Evolutionary conservation across 2,329 filamentous ascomycete species (phyloP).

Genomic region (Pseudogymnoascus sp.): DNA sequence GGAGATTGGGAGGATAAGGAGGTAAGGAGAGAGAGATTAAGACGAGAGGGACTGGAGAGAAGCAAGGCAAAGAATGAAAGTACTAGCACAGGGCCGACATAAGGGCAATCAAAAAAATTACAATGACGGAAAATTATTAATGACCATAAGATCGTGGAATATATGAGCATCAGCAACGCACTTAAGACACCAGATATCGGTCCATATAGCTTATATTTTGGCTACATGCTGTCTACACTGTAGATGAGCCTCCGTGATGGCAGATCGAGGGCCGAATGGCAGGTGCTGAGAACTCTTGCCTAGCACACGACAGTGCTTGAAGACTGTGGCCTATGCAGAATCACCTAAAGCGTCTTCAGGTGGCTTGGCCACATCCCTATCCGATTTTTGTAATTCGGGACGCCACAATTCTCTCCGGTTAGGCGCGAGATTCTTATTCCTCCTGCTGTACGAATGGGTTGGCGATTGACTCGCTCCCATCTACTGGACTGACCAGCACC

Average conservation of each 20-base stretch:
- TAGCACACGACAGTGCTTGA: slow-evolving; percentile 7
- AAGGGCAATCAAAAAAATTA: background rate
- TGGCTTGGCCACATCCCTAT: slow-evolving; percentile 1
- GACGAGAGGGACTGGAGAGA: slow-evolving; percentile 47
- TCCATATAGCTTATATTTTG: slow-evolving; percentile 5
- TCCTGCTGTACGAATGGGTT: slow-evolving; percentile 81
- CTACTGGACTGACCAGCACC: slow-evolving; percentile 83
- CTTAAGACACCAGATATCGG: background rate
- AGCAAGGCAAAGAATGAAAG: slow-evolving; percentile 25
- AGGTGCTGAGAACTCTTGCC: slow-evolving; percentile 5
- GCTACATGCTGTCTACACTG: slow-evolving; percentile 6
- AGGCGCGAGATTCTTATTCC: slow-evolving; percentile 39
- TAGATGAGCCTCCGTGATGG: background rate
- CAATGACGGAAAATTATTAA: background rate
- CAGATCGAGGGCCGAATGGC: slow-evolving; percentile 1
- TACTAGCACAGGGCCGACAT: background rate
- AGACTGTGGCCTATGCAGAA: background rate
- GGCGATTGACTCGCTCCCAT: slow-evolving; percentile 90
- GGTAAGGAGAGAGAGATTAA: slow-evolving; percentile 45
- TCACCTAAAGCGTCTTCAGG: background rate
- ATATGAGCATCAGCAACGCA: background rate
- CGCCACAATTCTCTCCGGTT: background rate
- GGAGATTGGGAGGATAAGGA: slow-evolving; percentile 47
- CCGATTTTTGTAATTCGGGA: background rate
- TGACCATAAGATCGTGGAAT: background rate